These are phyloP conservation scores for Wallacemonas rigidus DNA, from an alignment of 208 protist genomes.

Conservation along the genomic window DNA sequence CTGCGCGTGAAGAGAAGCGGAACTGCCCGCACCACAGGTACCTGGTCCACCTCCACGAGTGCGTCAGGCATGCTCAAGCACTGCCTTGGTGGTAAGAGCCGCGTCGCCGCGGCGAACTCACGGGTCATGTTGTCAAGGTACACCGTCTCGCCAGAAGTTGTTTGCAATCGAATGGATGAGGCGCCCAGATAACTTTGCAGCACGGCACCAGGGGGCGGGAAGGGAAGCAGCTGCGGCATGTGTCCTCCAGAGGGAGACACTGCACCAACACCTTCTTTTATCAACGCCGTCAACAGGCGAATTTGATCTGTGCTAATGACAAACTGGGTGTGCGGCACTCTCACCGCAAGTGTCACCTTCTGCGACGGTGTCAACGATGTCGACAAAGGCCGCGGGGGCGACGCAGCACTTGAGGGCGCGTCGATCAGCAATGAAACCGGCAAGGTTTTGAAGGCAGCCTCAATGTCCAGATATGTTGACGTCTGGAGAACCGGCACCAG, in stretches of 20 bases:
- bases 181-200: conserved; percentile 7
- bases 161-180: conserved; percentile 3
- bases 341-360: conserved; percentile 12
- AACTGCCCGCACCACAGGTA: not conserved
- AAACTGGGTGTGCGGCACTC: conserved; percentile 11
- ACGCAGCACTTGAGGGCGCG: no score
- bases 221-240: not conserved
- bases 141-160: not conserved
- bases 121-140: not conserved
- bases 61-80: not conserved
- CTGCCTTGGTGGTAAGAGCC: conserved; percentile 4
- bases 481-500: conserved; percentile 36
- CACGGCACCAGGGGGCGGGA: conserved; percentile 6
- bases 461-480: conserved; percentile 38
- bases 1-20: not conserved
- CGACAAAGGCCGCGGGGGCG: conserved; percentile 1
- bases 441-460: conserved; percentile 23
- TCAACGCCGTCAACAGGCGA: not conserved
- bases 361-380: conserved; percentile 20
- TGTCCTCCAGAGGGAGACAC: not conserved
- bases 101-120: not conserved
- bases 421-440: no score
- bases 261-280: not conserved
- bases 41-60: conserved; percentile 8
- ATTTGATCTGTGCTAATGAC: conserved; percentile 5